Evolutionary conservation across 1,284 basidiomycete species (phyloP), one percentile per base, ranked within the genome.

Genomic region (Rhodofomes roseus): DNA sequence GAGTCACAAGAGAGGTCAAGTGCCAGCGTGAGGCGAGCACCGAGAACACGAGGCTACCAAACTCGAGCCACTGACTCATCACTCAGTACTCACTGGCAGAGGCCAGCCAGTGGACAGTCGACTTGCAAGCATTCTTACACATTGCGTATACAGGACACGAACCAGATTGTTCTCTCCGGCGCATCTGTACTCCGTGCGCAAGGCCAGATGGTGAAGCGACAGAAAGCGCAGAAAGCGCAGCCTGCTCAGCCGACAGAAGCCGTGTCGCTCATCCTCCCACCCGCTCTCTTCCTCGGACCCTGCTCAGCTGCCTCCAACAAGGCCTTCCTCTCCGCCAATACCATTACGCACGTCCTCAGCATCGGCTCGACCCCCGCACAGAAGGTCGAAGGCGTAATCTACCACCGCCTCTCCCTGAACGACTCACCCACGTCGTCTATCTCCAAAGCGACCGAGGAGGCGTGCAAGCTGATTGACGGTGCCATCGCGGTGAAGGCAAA

Each of bases 281-380:
- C 65, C 11, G 62, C 43, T 36, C 53, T 69, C 18, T 68, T 66
- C 55, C 66, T 69, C 12, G 68, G 68, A 4, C 68, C 68, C 12
- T 61, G 64, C 52, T 66, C 67, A 18, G 63, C 66, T 27, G 68
- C 67, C 16, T 65, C 66, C 2, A 61, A 60, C 16, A 53, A 60
- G 34, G 12, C 60, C 34, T 67, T 69, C 48, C 60, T 69, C 29
- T 29, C 31, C 5, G 22, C 54, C 29, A 61, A 73, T 20, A 55
- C 57, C 6, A 75, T 78, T 57, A 75, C 70, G 6, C 70, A 76
- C 56, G 70, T 77, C 44, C 68, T 77, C 31, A 76, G 72, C 64
- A 68, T 78, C 56, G 77, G 76, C 22, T 60, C 61, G 27, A 71
- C 66, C 9, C 75, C 75, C 0, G 57, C 64, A 0, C 40, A 57